phyloP scores from a whole-genome alignment of 352 stramenopile genomes.

The Pythium rhizo-oryzae region DNA sequence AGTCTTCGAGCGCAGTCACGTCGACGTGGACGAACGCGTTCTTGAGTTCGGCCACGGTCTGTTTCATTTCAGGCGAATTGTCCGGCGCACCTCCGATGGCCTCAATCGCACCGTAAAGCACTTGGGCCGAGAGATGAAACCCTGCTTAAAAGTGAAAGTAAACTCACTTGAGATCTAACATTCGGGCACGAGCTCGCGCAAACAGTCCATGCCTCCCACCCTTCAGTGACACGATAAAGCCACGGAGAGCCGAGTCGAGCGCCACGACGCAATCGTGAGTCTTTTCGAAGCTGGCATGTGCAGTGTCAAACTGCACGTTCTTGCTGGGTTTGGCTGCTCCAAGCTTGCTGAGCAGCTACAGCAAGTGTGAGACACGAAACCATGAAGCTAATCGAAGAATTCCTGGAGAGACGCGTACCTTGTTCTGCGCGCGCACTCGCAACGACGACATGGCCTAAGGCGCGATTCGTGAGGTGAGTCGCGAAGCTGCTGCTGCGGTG shows the following conservation, averaged over 20 bases:
- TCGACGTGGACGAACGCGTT: conserved; percentile 63
- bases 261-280: conserved; percentile 44
- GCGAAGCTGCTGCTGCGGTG: neutral
- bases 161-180: neutral
- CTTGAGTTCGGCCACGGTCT: conserved; percentile 61
- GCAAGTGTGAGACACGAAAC: neutral
- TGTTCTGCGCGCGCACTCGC: conserved; percentile 77
- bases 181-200: too few relatives aligned
- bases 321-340: conserved; percentile 75
- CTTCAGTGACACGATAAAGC: conserved; percentile 61
- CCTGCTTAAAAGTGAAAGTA: conserved; percentile 10
- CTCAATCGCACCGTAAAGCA: conserved; percentile 63
- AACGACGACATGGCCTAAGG: conserved; percentile 64
- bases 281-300: conserved; percentile 65
- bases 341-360: conserved; percentile 58
- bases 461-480: neutral
- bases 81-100: conserved; percentile 38
- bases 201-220: conserved; percentile 15
- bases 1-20: conserved; percentile 54
- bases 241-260: conserved; percentile 55
- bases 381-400: neutral
- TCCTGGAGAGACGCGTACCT: conserved; percentile 24
- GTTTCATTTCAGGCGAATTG: conserved; percentile 61
- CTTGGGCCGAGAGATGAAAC: conserved; percentile 59
- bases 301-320: conserved; percentile 76